Conservation (phyloP, 2,329 filamentous ascomycete genomes). For the Plectosphaerella cucumerina region DNA sequence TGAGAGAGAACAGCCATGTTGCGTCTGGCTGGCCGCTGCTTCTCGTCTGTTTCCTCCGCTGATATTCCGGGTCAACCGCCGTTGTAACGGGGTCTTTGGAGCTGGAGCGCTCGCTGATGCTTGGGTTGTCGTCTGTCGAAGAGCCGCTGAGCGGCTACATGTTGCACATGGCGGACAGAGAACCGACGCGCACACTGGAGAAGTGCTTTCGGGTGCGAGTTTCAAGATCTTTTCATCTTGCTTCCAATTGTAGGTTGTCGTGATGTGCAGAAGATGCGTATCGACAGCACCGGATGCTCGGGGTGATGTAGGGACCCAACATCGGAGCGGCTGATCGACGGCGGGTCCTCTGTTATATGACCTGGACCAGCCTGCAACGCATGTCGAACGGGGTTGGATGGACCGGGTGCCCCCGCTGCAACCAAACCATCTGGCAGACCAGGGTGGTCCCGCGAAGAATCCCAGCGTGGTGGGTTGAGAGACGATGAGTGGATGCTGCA, state of each 20-base stretch:
- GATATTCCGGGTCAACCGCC: too few relatives aligned
- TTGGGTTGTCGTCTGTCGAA: not conserved
- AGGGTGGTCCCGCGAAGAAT: not conserved
- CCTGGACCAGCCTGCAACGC: not conserved
- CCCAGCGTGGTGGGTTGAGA: not conserved
- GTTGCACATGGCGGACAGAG: not conserved
- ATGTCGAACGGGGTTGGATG: not conserved
- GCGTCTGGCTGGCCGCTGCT: too few relatives aligned
- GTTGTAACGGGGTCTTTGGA: too few relatives aligned
- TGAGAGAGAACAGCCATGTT: conserved; percentile 34
- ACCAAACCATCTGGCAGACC: not conserved
- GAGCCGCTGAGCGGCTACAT: not conserved
- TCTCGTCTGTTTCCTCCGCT: too few relatives aligned
- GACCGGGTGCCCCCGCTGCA: not conserved
- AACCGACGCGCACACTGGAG: too few relatives aligned
- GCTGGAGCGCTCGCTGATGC: too few relatives aligned
- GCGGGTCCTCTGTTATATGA: not conserved
- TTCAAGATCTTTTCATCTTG: too few relatives aligned
- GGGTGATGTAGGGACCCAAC: not conserved
- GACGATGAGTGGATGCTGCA: not conserved
- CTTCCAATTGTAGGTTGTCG: too few relatives aligned
- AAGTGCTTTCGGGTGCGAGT: too few relatives aligned
- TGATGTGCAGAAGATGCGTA: too few relatives aligned
- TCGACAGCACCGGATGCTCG: too few relatives aligned
- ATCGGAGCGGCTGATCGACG: not conserved